Percentiles rank a stretch among this genome's conserved stretches.
phyloP scores from a whole-genome alignment of 2,329 filamentous ascomycete species.

The Diaporthe citri region DNA sequence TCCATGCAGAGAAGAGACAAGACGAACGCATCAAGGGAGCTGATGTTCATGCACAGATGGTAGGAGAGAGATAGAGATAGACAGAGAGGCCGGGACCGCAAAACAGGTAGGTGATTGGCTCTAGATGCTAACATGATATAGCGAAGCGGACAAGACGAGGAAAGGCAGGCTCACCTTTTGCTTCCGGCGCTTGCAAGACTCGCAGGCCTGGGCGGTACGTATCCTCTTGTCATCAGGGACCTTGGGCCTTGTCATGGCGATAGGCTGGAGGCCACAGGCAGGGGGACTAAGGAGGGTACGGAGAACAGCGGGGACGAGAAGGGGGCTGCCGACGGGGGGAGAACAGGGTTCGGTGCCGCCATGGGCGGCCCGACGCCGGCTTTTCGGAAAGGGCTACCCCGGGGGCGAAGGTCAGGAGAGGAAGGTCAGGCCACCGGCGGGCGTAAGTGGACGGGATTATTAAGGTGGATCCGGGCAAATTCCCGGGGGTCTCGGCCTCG shows the following conservation, averaged over 20 bases:
- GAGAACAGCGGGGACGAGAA: slow-evolving; percentile 33
- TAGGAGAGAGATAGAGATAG: not conserved
- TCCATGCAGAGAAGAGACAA: not conserved
- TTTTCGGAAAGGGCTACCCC: not conserved
- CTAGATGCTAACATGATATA: not conserved
- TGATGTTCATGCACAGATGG: slow-evolving; percentile 1
- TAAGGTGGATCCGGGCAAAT: slow-evolving; percentile 21
- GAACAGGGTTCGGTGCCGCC: slow-evolving; percentile 26
- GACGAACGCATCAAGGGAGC: not conserved
- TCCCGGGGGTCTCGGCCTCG: slow-evolving; percentile 18
- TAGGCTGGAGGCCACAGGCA: not conserved
- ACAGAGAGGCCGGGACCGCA: not conserved
- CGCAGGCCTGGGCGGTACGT: slow-evolving; percentile 73
- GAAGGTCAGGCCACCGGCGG: slow-evolving; percentile 1
- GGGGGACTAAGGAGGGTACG: slow-evolving; percentile 1
- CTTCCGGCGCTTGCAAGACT: slow-evolving; percentile 74
- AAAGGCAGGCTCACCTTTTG: slow-evolving; percentile 68
- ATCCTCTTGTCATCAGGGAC: slow-evolving; percentile 71
- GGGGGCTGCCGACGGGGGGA: not conserved
- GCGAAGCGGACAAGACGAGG: not conserved
- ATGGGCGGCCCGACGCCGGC: slow-evolving; percentile 32
- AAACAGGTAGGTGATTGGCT: not conserved
- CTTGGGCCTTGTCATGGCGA: slow-evolving; percentile 64
- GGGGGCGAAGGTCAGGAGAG: not conserved
- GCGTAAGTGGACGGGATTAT: slow-evolving; percentile 2